Conservation (phyloP, 1,284 basidiomycete genomes). For the Irpex sp. region DNA sequence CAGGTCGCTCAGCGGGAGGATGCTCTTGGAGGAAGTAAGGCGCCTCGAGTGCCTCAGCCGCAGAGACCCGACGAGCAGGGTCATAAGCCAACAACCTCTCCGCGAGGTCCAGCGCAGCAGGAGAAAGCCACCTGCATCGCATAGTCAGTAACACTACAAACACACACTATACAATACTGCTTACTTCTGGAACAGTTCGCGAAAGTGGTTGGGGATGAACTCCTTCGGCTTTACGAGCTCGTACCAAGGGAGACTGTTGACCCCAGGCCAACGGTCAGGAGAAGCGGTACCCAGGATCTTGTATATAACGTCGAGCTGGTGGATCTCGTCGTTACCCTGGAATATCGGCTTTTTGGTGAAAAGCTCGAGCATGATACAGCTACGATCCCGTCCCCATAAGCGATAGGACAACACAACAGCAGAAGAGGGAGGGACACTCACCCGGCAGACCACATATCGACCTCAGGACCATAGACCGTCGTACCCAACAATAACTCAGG, state of each 20-base stretch:
- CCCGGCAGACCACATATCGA: slow-evolving; percentile 99
- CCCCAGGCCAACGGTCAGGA: slow-evolving; percentile 78
- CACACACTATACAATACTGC: slow-evolving; percentile 21
- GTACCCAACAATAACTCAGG: slow-evolving; percentile 96
- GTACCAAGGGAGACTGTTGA: slow-evolving; percentile 92
- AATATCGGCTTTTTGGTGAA: slow-evolving; percentile 95
- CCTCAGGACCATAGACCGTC: slow-evolving; percentile 95
- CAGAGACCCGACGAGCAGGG: slow-evolving; percentile 75
- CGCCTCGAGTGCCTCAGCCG: slow-evolving; percentile 75
- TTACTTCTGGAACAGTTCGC: slow-evolving; percentile 78
- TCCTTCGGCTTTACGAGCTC: slow-evolving; percentile 94
- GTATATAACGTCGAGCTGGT: slow-evolving; percentile 93
- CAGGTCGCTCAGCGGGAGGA: slow-evolving; percentile 72
- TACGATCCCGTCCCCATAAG: too few relatives aligned
- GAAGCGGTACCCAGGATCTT: slow-evolving; percentile 88
- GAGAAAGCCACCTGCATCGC: slow-evolving; percentile 69
- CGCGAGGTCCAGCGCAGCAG: slow-evolving; percentile 82
- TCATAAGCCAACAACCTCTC: slow-evolving; percentile 83
- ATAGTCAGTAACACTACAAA: background rate
- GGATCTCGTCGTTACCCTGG: slow-evolving; percentile 95
- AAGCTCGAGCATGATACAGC: slow-evolving; percentile 98
- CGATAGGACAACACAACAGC: background rate
- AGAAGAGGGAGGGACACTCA: slow-evolving; percentile 37
- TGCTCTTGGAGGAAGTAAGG: slow-evolving; percentile 83
- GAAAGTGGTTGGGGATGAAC: slow-evolving; percentile 66